Conservation (phyloP, 768 basidiomycete genomes). For the Auriscalpium vulgare region DNA sequence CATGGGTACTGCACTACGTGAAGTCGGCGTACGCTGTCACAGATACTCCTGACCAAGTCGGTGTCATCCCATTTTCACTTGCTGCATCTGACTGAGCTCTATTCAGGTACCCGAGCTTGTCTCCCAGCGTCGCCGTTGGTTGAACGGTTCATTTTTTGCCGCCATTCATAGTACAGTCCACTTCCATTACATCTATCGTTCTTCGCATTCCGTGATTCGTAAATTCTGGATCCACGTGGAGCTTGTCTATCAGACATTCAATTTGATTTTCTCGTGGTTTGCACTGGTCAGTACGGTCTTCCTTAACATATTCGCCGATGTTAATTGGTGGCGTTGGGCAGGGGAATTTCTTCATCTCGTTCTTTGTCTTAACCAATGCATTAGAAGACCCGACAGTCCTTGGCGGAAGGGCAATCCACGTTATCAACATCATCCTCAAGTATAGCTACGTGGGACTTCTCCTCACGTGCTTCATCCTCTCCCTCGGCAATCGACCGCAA, state of each 20-base stretch:
- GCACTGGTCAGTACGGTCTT: slow-evolving; percentile 43
- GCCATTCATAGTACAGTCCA: slow-evolving; percentile 87
- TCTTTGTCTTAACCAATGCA: slow-evolving; percentile 66
- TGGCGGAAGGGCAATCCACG: slow-evolving; percentile 48
- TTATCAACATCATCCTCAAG: slow-evolving; percentile 70
- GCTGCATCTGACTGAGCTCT: not conserved
- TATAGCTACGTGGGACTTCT: slow-evolving; percentile 87
- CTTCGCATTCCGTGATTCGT: slow-evolving; percentile 69
- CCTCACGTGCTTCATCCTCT: slow-evolving; percentile 79
- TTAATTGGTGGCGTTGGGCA: not conserved
- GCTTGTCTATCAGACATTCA: slow-evolving; percentile 85
- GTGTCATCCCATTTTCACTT: not conserved
- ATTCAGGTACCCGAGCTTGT: slow-evolving; percentile 81
- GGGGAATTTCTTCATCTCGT: slow-evolving; percentile 92
- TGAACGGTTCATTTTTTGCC: slow-evolving; percentile 98
- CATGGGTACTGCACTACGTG: slow-evolving; percentile 95
- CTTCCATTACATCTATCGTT: slow-evolving; percentile 93
- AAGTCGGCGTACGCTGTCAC: slow-evolving; percentile 90
- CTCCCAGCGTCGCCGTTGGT: slow-evolving; percentile 91
- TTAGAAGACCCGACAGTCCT: slow-evolving; percentile 59
- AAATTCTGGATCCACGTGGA: slow-evolving; percentile 96
- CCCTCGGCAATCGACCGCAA: slow-evolving; percentile 88
- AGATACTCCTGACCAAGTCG: slow-evolving; percentile 86
- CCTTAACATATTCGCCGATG: not conserved
- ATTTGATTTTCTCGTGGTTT: slow-evolving; percentile 91